Evolutionary conservation across 768 basidiomycete genomes (phyloP).

Genomic region (Podaxis mareebaensis): DNA sequence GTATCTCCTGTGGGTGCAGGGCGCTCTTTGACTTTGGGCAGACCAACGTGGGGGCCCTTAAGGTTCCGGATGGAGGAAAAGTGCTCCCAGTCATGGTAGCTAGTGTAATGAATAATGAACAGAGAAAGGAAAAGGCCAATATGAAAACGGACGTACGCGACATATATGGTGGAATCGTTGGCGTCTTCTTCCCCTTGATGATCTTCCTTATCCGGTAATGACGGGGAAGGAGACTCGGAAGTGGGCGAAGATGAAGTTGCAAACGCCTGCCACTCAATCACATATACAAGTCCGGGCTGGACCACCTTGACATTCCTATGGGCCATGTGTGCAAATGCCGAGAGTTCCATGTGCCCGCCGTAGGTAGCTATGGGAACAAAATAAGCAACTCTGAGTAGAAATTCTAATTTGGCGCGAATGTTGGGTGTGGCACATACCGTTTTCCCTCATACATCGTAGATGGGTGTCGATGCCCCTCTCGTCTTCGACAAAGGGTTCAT

Average conservation of each 20-base stretch:
- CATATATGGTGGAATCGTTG: conserved; percentile 59
- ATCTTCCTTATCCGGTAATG: conserved; percentile 21
- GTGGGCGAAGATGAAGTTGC: conserved; percentile 25
- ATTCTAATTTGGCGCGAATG: no score
- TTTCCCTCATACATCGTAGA: conserved; percentile 75
- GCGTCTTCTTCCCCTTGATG: conserved; percentile 22
- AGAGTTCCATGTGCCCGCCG: conserved; percentile 92
- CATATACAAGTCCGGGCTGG: conserved; percentile 89
- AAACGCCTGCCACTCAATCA: conserved; percentile 79
- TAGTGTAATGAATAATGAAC: conserved; percentile 25
- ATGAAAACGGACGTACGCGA: conserved; percentile 62
- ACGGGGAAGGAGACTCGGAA: not conserved
- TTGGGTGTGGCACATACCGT: conserved; percentile 45
- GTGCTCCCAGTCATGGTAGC: conserved; percentile 94
- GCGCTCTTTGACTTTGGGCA: conserved; percentile 63
- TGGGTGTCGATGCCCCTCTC: conserved; percentile 77
- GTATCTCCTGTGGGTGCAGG: conserved; percentile 31
- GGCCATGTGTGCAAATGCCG: conserved; percentile 84
- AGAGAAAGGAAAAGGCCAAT: not conserved
- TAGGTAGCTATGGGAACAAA: conserved; percentile 64
- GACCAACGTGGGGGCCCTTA: conserved; percentile 77
- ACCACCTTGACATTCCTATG: conserved; percentile 85
- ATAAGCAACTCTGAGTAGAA: conserved; percentile 10
- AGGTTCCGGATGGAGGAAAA: conserved; percentile 92
- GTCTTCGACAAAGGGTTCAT: conserved; percentile 85